A percentile compares a stretch with the other conserved stretches of the same genome.
phyloP scores from a whole-genome alignment of 257 asterid species.

The Buddleja alternifolia region DNA sequence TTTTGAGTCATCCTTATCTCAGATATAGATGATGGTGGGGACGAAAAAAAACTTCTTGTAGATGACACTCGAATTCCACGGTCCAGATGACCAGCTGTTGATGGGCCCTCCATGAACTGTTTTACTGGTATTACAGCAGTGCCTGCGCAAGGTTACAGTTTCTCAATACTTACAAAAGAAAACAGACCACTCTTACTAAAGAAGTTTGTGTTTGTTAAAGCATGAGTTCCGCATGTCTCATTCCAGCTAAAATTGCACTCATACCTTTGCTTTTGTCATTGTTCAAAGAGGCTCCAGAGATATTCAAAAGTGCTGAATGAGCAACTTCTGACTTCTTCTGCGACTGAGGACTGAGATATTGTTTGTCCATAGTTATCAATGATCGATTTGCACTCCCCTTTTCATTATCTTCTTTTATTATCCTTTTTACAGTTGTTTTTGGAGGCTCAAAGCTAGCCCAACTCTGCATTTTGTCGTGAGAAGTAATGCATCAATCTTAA shows the following conservation, averaged over 20 bases:
- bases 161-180: background rate
- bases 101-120: conserved; percentile 36
- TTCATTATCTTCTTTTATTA: conserved; percentile 54
- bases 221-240: conserved; percentile 11
- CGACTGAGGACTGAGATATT: conserved; percentile 45
- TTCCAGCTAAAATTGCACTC: conserved; percentile 25
- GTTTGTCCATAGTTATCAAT: conserved; percentile 47
- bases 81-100: conserved; percentile 38
- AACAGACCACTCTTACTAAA: no score
- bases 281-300: conserved; percentile 38
- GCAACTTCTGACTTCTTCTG: conserved; percentile 48
- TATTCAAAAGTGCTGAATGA: conserved; percentile 34
- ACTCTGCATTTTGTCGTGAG: conserved; percentile 56
- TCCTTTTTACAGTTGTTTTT: conserved; percentile 81
- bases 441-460: conserved; percentile 72
- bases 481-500: conserved; percentile 17
- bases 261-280: conserved; percentile 55
- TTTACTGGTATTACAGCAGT: conserved; percentile 41
- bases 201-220: conserved; percentile 18
- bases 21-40: conserved; percentile 31
- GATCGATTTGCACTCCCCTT: conserved; percentile 51
- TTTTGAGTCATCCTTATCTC: conserved; percentile 37
- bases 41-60: conserved; percentile 29
- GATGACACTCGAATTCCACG: conserved; percentile 40
- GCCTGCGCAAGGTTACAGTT: conserved; percentile 40